A percentile compares a stretch with the other conserved stretches of the same genome.
Evolutionary conservation across 495 filamentous ascomycete species (phyloP).

Genomic region (Trichoderma orchidacearum): DNA sequence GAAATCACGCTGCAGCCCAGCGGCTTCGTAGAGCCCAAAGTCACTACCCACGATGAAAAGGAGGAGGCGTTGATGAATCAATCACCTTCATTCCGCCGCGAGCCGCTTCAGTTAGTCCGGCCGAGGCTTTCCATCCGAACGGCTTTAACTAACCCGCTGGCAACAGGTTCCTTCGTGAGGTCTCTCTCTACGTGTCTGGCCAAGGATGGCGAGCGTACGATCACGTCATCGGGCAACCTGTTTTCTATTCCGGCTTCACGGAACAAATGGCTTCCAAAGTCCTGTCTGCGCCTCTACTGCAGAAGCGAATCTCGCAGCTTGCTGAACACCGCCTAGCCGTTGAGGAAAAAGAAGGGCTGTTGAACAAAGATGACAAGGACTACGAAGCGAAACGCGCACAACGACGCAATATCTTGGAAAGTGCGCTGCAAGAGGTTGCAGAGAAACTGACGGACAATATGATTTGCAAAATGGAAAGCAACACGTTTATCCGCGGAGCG

Average conservation of each 20-base stretch:
- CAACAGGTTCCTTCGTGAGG: slow-evolving; percentile 78
- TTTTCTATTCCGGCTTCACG: slow-evolving; percentile 85
- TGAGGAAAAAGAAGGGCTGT: slow-evolving; percentile 62
- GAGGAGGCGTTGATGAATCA: slow-evolving; percentile 68
- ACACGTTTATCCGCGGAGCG: slow-evolving; percentile 76
- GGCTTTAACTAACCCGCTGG: slow-evolving; percentile 6
- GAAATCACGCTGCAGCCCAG: slow-evolving; percentile 69
- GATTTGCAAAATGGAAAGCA: slow-evolving; percentile 99
- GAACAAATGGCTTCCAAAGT: slow-evolving; percentile 76
- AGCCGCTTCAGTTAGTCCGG: slow-evolving; percentile 34
- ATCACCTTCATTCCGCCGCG: slow-evolving; percentile 61
- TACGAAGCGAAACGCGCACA: slow-evolving; percentile 44
- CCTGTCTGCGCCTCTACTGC: slow-evolving; percentile 60
- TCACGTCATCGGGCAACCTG: slow-evolving; percentile 73
- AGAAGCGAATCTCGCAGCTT: slow-evolving; percentile 58
- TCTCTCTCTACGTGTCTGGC: slow-evolving; percentile 78
- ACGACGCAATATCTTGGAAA: slow-evolving; percentile 42
- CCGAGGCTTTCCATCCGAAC: neutral
- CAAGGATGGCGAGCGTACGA: slow-evolving; percentile 92
- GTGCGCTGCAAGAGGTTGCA: slow-evolving; percentile 53
- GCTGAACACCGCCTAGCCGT: slow-evolving; percentile 57
- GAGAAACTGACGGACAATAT: slow-evolving; percentile 80
- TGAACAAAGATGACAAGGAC: slow-evolving; percentile 41
- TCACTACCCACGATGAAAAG: slow-evolving; percentile 22
- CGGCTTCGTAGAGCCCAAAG: slow-evolving; percentile 46